These are phyloP conservation scores for Acer campestre DNA, from an alignment of 345 rosid species.

Conservation along the genomic window DNA sequence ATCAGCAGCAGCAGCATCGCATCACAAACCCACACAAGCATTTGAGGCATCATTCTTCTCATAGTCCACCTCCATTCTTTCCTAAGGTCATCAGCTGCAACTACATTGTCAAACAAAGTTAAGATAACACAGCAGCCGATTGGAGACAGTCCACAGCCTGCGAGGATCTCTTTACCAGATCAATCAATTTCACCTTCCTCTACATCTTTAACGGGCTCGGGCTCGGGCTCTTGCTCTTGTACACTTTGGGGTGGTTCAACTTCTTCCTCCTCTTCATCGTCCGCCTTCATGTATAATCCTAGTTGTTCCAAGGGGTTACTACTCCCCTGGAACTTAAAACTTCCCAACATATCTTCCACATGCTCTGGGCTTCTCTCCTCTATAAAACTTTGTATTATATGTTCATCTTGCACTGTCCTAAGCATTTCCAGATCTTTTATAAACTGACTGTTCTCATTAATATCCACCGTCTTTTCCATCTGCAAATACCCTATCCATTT, in stretches of 20 bases:
- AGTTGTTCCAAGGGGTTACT: conserved; percentile 78
- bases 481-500: conserved; percentile 33
- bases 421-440: conserved; percentile 90
- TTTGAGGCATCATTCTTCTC: background rate
- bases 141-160: background rate
- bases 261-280: conserved; percentile 68
- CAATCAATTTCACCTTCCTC: conserved; percentile 68
- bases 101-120: background rate
- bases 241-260: conserved; percentile 43
- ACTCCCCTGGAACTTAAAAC: conserved; percentile 68
- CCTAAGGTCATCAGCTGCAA: background rate
- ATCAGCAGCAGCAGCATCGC: background rate
- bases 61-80: background rate
- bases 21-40: background rate
- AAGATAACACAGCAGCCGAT: background rate
- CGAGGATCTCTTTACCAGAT: conserved; percentile 14
- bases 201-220: conserved; percentile 34
- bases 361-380: conserved; percentile 63
- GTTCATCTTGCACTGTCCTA: conserved; percentile 50
- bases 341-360: conserved; percentile 53
- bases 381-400: conserved; percentile 41
- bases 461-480: conserved; percentile 96
- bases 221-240: conserved; percentile 20
- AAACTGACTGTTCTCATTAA: conserved; percentile 73
- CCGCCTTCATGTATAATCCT: conserved; percentile 78